Percentiles rank a stretch among this genome's conserved stretches.
Conservation (phyloP, 2,329 filamentous ascomycete genomes). For the Beauveria bassiana region DNA sequence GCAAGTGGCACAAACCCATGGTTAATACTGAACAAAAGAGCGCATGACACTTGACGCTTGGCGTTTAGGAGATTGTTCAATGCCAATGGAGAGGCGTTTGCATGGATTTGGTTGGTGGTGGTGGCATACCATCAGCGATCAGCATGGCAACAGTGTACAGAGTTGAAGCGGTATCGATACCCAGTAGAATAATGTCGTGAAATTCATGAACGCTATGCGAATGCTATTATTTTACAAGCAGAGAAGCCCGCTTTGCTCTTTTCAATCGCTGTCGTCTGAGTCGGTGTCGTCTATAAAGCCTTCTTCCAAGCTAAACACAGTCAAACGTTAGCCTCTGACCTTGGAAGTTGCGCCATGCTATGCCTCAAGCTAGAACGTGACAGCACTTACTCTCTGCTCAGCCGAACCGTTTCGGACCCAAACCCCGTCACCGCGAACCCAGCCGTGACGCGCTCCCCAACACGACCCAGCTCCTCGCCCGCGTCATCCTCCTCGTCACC, state of each 20-base stretch:
- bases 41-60: background rate
- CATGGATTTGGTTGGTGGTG: background rate
- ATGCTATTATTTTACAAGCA: constrained; percentile 4
- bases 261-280: constrained; percentile 21
- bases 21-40: background rate
- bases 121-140: background rate
- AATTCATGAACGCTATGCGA: constrained; percentile 10
- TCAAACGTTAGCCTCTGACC: background rate
- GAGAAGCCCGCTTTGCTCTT: background rate
- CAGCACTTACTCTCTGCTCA: constrained; percentile 62
- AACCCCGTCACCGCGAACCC: constrained; percentile 31
- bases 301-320: constrained; percentile 26
- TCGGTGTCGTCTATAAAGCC: constrained; percentile 39
- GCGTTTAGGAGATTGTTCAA: background rate
- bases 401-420: constrained; percentile 39
- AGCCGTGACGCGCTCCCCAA: constrained; percentile 22
- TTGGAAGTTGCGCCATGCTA: background rate
- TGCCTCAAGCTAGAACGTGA: background rate
- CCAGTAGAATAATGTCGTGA: constrained; percentile 2
- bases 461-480: constrained; percentile 35
- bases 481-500: constrained; percentile 47
- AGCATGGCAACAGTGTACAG: background rate
- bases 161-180: background rate
- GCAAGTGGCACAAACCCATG: background rate
- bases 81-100: background rate